Conservation (phyloP, 192 early-diverging fungal genomes). For the Backusella liffmaniae region DNA sequence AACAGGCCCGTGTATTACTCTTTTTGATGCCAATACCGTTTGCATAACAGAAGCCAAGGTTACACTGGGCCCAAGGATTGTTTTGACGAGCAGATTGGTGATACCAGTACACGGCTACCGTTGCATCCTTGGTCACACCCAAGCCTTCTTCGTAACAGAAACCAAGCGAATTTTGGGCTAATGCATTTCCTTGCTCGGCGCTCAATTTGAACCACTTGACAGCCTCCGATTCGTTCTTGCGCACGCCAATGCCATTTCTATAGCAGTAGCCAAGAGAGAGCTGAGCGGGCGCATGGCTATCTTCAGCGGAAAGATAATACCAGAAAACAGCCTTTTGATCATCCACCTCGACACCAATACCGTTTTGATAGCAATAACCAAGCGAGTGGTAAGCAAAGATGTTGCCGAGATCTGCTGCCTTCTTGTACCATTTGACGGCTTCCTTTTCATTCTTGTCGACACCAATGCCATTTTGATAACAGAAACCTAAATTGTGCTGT, state of each 20-base stretch:
- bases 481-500: slow-evolving; percentile 72
- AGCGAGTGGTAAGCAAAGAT: slow-evolving; percentile 58
- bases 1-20: slow-evolving; percentile 47
- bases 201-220: slow-evolving; percentile 55
- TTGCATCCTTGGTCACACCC: slow-evolving; percentile 50
- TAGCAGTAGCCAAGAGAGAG: slow-evolving; percentile 59
- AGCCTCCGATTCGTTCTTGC: slow-evolving; percentile 46
- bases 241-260: slow-evolving; percentile 58
- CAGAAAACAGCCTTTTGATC: slow-evolving; percentile 48
- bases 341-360: slow-evolving; percentile 67
- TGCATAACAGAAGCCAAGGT: slow-evolving; percentile 75
- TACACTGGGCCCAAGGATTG: slow-evolving; percentile 83
- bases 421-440: slow-evolving; percentile 51
- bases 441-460: slow-evolving; percentile 52
- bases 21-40: slow-evolving; percentile 69
- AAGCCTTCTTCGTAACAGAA: slow-evolving; percentile 80
- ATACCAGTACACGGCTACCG: slow-evolving; percentile 64
- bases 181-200: slow-evolving; percentile 52
- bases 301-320: slow-evolving; percentile 47
- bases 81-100: slow-evolving; percentile 64
- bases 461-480: slow-evolving; percentile 83
- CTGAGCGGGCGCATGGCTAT: slow-evolving; percentile 52
- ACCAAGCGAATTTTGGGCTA: slow-evolving; percentile 65
- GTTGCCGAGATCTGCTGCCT: slow-evolving; percentile 45
- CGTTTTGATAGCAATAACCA: slow-evolving; percentile 86